Evolutionary conservation across 768 basidiomycete genomes (phyloP).

Genomic region (Coprinopsis strossmayeri): DNA sequence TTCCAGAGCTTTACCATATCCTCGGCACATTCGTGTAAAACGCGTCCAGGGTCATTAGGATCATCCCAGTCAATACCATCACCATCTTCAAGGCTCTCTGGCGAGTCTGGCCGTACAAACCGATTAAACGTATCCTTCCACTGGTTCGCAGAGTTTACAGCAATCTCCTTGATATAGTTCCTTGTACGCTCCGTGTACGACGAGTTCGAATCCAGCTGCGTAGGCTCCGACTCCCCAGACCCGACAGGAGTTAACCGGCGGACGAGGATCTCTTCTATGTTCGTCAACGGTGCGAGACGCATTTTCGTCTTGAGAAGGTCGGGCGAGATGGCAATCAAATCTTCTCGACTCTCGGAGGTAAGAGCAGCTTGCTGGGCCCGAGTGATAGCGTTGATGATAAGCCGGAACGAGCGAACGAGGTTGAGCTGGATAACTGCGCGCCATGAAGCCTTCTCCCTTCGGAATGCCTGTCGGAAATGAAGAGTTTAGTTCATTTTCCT

Average conservation of each 20-base stretch:
- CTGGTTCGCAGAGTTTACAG: constrained; percentile 41
- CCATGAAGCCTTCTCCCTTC: constrained; percentile 58
- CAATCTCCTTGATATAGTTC: constrained; percentile 34
- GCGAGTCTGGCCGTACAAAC: constrained; percentile 14
- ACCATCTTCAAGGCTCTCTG: constrained; percentile 19
- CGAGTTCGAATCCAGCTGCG: constrained; percentile 8
- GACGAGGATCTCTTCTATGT: constrained; percentile 55
- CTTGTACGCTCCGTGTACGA: constrained; percentile 6
- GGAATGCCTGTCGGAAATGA: constrained; percentile 36
- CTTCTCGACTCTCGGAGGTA: constrained; percentile 14
- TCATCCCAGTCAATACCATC: constrained; percentile 36
- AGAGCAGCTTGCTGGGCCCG: constrained; percentile 20
- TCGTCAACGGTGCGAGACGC: constrained; percentile 54
- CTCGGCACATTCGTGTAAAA: constrained; percentile 51
- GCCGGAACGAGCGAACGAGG: constrained; percentile 59
- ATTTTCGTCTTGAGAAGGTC: constrained; percentile 48
- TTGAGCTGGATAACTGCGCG: constrained; percentile 64
- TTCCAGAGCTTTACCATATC: constrained; percentile 65
- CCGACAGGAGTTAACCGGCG: constrained; percentile 47
- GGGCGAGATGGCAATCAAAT: constrained; percentile 29
- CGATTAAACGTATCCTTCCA: constrained; percentile 47
- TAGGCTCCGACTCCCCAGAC: constrained; percentile 25
- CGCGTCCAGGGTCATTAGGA: constrained; percentile 47
- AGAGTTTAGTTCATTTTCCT: not conserved
- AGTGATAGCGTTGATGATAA: constrained; percentile 52